phyloP scores from a whole-genome alignment of 2,329 filamentous ascomycete genomes.

The Trichoderma cornu-damae region DNA sequence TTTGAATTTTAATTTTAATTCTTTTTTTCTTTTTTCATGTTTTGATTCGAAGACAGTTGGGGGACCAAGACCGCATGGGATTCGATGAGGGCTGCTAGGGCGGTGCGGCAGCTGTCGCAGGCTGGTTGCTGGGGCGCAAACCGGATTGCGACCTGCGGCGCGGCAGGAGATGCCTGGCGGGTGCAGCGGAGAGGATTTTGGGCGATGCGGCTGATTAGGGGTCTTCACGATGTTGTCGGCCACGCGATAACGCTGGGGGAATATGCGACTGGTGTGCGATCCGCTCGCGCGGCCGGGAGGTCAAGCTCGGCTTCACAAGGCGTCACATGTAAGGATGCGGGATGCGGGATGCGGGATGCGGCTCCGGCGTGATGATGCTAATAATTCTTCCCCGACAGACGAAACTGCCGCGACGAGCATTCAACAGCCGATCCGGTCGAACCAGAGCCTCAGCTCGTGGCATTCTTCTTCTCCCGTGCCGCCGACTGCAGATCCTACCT shows the following conservation, averaged over 20 bases:
- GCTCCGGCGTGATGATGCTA: not conserved
- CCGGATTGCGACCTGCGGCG: not conserved
- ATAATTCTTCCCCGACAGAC: not conserved
- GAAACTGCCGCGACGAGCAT: not conserved
- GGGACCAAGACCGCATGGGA: not conserved
- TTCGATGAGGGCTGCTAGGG: constrained; percentile 23
- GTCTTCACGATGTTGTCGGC: constrained; percentile 19
- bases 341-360: not conserved
- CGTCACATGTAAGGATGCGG: not conserved
- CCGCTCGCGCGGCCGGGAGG: not conserved
- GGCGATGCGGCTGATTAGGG: constrained; percentile 19
- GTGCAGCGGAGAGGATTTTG: constrained; percentile 18
- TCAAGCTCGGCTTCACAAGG: not conserved
- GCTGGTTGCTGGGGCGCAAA: constrained; percentile 7
- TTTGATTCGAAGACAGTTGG: not conserved
- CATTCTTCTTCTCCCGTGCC: constrained; percentile 27
- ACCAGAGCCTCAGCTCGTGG: constrained; percentile 24
- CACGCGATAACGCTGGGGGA: constrained; percentile 21
- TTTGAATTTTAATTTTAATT: too few relatives aligned
- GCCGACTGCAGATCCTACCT: constrained; percentile 35
- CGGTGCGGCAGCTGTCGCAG: constrained; percentile 21
- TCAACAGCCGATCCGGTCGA: not conserved
- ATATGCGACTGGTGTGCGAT: constrained; percentile 12
- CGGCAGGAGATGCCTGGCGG: not conserved
- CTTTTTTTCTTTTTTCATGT: too few relatives aligned